Evolutionary conservation across 208 protist species (phyloP), one percentile per base, ranked within the genome.

Genomic region (Borovskyia barvae): DNA sequence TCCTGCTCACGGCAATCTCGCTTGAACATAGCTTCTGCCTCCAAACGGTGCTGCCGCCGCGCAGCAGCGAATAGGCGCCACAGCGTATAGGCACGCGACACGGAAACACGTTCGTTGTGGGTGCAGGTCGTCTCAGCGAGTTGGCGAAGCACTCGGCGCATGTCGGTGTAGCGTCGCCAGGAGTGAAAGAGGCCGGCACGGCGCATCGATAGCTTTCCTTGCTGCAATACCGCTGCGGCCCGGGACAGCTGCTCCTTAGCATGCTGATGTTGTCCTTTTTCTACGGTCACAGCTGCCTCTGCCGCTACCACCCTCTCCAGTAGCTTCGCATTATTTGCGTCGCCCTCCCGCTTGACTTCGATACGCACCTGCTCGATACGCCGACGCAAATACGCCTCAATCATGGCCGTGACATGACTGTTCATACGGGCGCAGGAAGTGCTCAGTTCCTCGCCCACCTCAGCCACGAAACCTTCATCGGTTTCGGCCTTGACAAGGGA

Each of bases 41-140:
- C 43, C 15, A 80, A 63, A 2, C 72, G 65, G 35, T 41, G 36
- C 36, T 68, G 54, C 3, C 72, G 66, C 2, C 76, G 71, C 20
- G 66, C 67, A 2, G 71, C 64, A 11, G 77, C 74, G 24, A 87
- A 69, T 15, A 85, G 71, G 2, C 82, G 82, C 82, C 82, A 93
- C 48, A 73, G 66, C n/a, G 63, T 55, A 63, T 76, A 84, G 4
- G 48, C 30, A 12, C 75, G 80, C 41, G 56, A 77, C 5, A 40
- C 15, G 15, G 24, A 39, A 9, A 62, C 49, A 6, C 52, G 59
- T 25, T 64, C 48, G 14, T 29, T 28, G 30, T 57, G 50, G 5
- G 33, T 26, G n/a, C 15, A 47, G 15, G 66, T 33, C 35, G 56
- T 47, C 8, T 41, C 26, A 5, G 55, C 40, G 9, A 71, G 25